Percentiles rank a stretch among this genome's conserved stretches.
These are phyloP conservation scores for Auxenochlorella pyrenoidosa DNA, from an alignment of 139 green algal species.

Conservation along the genomic window DNA sequence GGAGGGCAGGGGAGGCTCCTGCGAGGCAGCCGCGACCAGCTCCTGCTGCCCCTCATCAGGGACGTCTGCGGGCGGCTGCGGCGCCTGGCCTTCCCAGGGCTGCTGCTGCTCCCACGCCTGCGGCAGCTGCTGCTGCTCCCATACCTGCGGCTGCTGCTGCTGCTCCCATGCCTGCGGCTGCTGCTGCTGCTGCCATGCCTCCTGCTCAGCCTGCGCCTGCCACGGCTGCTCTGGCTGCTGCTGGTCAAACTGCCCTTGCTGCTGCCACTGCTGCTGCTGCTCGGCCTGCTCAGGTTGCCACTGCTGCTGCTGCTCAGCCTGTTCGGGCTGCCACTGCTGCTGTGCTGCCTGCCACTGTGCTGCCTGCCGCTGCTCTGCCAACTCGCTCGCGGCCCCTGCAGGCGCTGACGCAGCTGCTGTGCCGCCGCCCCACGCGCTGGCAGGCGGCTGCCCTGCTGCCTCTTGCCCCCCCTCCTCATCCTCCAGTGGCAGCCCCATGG, in stretches of 20 bases:
- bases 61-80: not conserved
- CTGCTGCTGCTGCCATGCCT: not conserved
- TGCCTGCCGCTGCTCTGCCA: not conserved
- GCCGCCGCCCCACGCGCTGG: not conserved
- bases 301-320: not conserved
- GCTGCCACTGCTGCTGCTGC: not conserved
- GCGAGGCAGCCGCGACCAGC: not conserved
- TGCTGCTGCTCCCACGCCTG: not conserved
- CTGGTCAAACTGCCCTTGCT: not conserved
- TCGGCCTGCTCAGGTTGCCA: not conserved
- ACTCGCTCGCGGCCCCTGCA: not conserved
- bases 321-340: not conserved
- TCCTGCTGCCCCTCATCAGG: not conserved
- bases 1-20: not conserved
- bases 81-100: not conserved
- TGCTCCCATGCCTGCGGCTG: not conserved
- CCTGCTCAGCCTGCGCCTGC: not conserved
- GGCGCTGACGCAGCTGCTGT: not conserved
- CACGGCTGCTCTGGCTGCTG: not conserved
- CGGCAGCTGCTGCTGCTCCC: not conserved
- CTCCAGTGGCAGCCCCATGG: conserved; percentile 4
- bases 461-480: not conserved
- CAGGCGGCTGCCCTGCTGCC: not conserved
- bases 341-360: conserved; percentile 1
- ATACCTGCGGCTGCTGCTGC: not conserved